These are phyloP conservation scores for Ceriops decandra DNA, from an alignment of 345 rosid species.

Conservation along the genomic window DNA sequence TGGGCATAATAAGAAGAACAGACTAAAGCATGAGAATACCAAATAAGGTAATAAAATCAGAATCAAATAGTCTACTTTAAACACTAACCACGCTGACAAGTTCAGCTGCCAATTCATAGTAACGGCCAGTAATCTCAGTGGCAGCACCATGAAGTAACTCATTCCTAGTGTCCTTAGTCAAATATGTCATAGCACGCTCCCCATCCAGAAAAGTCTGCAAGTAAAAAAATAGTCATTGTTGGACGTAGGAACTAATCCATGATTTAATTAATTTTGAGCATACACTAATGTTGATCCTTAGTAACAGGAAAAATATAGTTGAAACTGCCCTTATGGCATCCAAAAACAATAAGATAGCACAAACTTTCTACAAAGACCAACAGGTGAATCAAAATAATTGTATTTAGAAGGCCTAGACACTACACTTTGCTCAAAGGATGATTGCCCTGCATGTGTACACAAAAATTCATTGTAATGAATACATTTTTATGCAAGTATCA, in stretches of 20 bases:
- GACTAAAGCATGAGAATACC: slow-evolving; percentile 3
- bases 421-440: no score
- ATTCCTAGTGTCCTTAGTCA: slow-evolving; percentile 56
- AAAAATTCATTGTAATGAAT: no score
- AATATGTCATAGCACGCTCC: slow-evolving; percentile 57
- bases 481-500: no score
- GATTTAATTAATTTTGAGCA: background rate
- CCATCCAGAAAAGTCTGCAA: slow-evolving; percentile 71
- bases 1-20: slow-evolving; percentile 25
- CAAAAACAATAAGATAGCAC: background rate
- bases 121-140: slow-evolving; percentile 67
- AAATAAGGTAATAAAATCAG: background rate
- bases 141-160: slow-evolving; percentile 50
- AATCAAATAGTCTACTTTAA: slow-evolving; percentile 1
- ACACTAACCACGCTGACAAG: slow-evolving; percentile 76
- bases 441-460: no score
- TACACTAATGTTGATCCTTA: background rate
- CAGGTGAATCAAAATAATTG: no score
- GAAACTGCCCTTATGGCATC: background rate
- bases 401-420: no score
- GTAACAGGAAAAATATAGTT: background rate
- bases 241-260: background rate
- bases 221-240: background rate
- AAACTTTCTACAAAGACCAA: no score
- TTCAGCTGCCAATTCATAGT: slow-evolving; percentile 74